phyloP scores from a whole-genome alignment of 139 green algal species.

The Monoraphidium neglectum region DNA sequence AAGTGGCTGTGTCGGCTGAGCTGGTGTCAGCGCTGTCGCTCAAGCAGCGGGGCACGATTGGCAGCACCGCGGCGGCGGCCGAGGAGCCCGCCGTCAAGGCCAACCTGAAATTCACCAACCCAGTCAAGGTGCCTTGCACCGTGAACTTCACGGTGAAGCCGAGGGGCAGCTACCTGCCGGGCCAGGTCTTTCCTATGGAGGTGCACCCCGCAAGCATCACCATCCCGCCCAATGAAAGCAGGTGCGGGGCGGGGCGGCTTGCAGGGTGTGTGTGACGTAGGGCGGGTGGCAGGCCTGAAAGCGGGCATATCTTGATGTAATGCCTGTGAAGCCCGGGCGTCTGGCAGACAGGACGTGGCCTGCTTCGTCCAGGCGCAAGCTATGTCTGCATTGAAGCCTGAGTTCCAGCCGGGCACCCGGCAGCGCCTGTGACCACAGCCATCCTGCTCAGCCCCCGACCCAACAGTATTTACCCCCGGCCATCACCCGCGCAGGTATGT shows the following conservation, averaged over 20 bases:
- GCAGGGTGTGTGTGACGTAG: no score
- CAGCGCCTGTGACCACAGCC: no score
- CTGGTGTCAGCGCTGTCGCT: neutral
- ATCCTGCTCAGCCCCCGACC: no score
- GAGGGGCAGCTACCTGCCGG: constrained; percentile 19
- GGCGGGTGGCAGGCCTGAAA: no score
- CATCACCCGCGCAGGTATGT: constrained; percentile 12
- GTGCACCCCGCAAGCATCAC: constrained; percentile 56
- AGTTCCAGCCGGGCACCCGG: no score
- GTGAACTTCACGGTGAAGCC: constrained; percentile 76
- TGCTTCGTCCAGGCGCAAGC: no score
- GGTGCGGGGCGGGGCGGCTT: no score
- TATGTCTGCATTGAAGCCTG: no score
- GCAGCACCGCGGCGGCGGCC: neutral
- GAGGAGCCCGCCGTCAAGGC: constrained; percentile 51
- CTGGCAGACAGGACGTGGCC: no score
- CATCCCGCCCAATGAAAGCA: constrained; percentile 61
- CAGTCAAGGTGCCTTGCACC: constrained; percentile 77
- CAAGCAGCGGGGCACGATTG: neutral
- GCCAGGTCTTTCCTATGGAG: constrained; percentile 63
- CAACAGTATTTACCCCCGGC: no score
- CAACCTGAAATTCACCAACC: constrained; percentile 82
- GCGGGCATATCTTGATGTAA: no score
- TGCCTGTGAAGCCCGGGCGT: no score
- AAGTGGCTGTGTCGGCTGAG: neutral